phyloP scores from a whole-genome alignment of 116 monocot species.

The Trichopus zeylanicus region DNA sequence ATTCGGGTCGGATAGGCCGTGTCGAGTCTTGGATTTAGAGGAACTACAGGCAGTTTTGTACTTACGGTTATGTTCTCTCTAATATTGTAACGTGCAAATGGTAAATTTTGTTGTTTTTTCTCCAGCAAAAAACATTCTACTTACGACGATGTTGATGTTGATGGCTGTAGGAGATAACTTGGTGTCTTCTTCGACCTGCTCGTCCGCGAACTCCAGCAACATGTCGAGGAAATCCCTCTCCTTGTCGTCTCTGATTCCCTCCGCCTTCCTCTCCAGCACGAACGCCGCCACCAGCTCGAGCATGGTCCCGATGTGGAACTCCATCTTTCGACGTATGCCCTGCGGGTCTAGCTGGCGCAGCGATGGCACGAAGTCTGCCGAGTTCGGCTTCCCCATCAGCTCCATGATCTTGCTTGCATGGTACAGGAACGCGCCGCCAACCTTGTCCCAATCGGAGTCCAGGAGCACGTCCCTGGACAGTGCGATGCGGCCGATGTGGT shows the following conservation, averaged over 20 bases:
- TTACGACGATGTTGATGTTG: slow-evolving; percentile 6
- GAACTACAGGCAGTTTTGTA: too few species aligned
- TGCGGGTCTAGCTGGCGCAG: slow-evolving; percentile 5
- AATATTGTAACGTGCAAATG: too few species aligned
- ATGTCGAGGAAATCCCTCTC: slow-evolving; percentile 16
- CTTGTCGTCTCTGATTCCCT: not conserved
- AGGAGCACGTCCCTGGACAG: not conserved
- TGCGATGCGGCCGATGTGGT: not conserved
- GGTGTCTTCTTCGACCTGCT: not conserved
- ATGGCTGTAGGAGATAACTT: not conserved
- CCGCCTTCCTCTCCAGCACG: not conserved
- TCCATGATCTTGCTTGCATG: slow-evolving; percentile 10
- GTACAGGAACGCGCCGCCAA: not conserved
- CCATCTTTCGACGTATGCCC: slow-evolving; percentile 3
- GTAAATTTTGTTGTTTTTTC: too few species aligned
- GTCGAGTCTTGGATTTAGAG: too few species aligned
- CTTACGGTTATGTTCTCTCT: too few species aligned
- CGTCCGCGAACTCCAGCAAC: slow-evolving; percentile 8
- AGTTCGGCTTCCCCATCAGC: slow-evolving; percentile 11
- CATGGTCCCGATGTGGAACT: not conserved
- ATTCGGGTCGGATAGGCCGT: too few species aligned
- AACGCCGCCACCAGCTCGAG: not conserved
- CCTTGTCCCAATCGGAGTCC: not conserved
- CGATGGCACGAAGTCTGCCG: slow-evolving; percentile 8
- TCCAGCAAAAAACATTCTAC: too few species aligned